phyloP scores from a whole-genome alignment of 768 basidiomycete species.

The Hortiboletus flavorubellus region DNA sequence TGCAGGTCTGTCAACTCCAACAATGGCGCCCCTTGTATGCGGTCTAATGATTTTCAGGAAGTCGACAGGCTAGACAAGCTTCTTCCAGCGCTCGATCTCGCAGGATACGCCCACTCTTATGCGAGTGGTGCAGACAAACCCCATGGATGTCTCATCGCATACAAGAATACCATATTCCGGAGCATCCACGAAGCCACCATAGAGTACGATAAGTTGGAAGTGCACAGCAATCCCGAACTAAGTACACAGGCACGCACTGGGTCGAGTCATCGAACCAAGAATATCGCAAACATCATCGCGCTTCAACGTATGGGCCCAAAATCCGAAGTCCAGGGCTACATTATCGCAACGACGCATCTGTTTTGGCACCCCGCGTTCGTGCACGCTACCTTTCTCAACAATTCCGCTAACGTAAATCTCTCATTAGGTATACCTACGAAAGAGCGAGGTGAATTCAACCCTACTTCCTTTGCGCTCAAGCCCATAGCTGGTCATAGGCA shows the following conservation, averaged over 20 bases:
- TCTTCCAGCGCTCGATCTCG: slow-evolving; percentile 58
- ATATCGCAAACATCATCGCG: slow-evolving; percentile 75
- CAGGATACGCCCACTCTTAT: slow-evolving; percentile 63
- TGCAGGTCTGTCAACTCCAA: slow-evolving; percentile 57
- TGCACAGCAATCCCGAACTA: slow-evolving; percentile 39
- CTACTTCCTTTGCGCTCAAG: neutral
- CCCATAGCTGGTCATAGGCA: slow-evolving; percentile 49
- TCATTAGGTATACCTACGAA: slow-evolving; percentile 62
- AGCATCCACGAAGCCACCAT: slow-evolving; percentile 48
- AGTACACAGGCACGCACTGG: slow-evolving; percentile 41
- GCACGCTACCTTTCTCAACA: neutral
- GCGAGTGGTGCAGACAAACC: slow-evolving; percentile 71
- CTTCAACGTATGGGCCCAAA: slow-evolving; percentile 44
- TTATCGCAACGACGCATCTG: slow-evolving; percentile 87
- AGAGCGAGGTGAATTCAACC: slow-evolving; percentile 60
- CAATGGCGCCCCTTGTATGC: neutral
- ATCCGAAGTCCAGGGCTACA: slow-evolving; percentile 45
- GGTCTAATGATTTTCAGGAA: slow-evolving; percentile 51
- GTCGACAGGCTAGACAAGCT: slow-evolving; percentile 79
- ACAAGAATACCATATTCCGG: slow-evolving; percentile 50
- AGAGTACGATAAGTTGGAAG: slow-evolving; percentile 63
- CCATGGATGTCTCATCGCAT: slow-evolving; percentile 86
- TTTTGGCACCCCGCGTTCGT: slow-evolving; percentile 92
- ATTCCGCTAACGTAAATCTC: neutral
- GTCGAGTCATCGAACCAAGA: slow-evolving; percentile 67